Conservation (phyloP, 352 stramenopile genomes). For the Thalassiosira allenii region DNA sequence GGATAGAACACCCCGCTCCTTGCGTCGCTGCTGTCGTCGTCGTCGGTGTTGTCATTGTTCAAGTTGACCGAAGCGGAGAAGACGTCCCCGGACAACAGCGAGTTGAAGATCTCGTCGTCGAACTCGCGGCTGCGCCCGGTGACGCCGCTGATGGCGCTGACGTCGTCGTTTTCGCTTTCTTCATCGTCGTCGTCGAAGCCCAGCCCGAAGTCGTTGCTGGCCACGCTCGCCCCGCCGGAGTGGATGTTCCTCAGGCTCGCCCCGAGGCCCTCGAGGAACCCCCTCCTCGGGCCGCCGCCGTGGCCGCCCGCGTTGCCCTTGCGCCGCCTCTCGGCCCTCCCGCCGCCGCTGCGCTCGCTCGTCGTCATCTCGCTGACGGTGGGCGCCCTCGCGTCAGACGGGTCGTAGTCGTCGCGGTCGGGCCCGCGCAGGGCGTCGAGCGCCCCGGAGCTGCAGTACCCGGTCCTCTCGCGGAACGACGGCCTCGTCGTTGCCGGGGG, state of each 20-base stretch:
- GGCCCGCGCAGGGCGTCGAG: not conserved
- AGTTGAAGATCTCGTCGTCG: not conserved
- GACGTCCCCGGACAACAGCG: not conserved
- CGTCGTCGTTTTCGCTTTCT: not conserved
- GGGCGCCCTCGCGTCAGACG: no score
- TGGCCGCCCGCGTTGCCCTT: not conserved
- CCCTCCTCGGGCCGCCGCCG: no score
- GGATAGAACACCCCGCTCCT: conserved; percentile 32
- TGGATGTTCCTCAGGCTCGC: not conserved
- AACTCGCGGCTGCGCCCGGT: conserved; percentile 10
- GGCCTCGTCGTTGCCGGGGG: not conserved
- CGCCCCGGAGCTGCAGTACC: not conserved
- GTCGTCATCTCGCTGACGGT: not conserved
- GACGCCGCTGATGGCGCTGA: not conserved
- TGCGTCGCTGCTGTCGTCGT: conserved; percentile 1
- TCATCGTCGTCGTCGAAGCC: conserved; percentile 1
- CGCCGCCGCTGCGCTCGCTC: not conserved
- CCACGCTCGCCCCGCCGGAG: conserved; percentile 2
- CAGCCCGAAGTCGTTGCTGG: conserved; percentile 5
- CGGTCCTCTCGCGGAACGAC: conserved; percentile 3
- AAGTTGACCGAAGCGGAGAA: not conserved
- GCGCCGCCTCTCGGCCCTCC: not conserved
- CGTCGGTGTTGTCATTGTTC: not conserved
- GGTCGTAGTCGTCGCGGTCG: not conserved
- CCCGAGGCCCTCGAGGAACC: not conserved